phyloP scores from a whole-genome alignment of 2,329 filamentous ascomycete genomes.

The Sporothrix variecibatus region DNA sequence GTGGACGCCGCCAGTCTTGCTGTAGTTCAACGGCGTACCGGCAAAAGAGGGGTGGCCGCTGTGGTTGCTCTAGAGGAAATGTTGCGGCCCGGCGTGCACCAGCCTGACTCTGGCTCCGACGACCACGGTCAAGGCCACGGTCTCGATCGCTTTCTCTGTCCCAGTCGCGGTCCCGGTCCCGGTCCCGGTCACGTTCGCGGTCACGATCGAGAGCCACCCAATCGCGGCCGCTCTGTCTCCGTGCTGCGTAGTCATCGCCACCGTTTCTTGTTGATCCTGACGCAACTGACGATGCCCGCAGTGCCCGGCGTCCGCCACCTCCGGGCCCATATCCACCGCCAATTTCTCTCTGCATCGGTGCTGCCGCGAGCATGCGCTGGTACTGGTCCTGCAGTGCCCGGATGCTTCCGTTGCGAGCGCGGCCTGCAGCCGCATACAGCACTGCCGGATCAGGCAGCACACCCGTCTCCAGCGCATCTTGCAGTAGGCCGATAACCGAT shows the following conservation, averaged over 20 bases:
- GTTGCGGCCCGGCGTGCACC: not conserved
- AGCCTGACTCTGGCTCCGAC: slow-evolving; percentile 9
- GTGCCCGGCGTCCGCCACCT: not conserved
- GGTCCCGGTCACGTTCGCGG: not conserved
- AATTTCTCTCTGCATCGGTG: slow-evolving; percentile 15
- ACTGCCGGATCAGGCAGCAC: slow-evolving; percentile 36
- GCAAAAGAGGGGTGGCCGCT: slow-evolving; percentile 37
- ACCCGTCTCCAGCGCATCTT: slow-evolving; percentile 41
- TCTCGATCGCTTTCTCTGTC: not conserved
- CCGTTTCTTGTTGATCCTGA: slow-evolving; percentile 31
- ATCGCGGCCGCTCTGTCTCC: slow-evolving; percentile 58
- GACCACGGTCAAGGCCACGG: not conserved
- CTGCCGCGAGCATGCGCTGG: slow-evolving; percentile 35
- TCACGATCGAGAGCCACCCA: slow-evolving; percentile 37
- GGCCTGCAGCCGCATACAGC: slow-evolving; percentile 40
- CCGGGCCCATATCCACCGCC: not conserved
- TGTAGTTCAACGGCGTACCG: slow-evolving; percentile 39
- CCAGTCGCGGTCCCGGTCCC: slow-evolving; percentile 36
- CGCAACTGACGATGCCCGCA: slow-evolving; percentile 22
- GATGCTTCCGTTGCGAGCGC: slow-evolving; percentile 41
- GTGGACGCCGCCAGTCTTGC: slow-evolving; percentile 31
- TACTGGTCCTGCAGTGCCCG: slow-evolving; percentile 41
- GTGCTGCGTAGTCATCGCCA: slow-evolving; percentile 40
- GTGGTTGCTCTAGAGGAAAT: not conserved
- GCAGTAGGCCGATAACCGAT: slow-evolving; percentile 42